phyloP scores from a whole-genome alignment of 352 stramenopile genomes.

The Globisporangium spinosum region DNA sequence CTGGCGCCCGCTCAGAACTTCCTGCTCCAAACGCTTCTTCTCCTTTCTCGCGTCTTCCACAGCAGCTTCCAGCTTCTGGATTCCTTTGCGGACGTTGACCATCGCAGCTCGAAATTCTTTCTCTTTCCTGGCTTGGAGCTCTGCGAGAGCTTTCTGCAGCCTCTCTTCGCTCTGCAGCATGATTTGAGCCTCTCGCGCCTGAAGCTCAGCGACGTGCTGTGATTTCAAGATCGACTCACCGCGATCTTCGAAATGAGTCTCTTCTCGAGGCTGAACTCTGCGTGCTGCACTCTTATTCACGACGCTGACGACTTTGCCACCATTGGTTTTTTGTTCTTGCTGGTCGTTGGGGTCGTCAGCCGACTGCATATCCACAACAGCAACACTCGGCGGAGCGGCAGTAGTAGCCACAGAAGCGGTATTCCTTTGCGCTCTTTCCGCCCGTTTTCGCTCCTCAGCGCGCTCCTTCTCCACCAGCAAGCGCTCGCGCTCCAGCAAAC shows the following conservation, averaged over 20 bases:
- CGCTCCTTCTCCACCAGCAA: slow-evolving; percentile 41
- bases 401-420: slow-evolving; percentile 6
- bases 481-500: slow-evolving; percentile 44
- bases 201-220: slow-evolving; percentile 55
- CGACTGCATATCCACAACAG: slow-evolving; percentile 53
- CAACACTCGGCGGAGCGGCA: slow-evolving; percentile 36
- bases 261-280: slow-evolving; percentile 14
- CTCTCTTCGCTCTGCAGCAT: slow-evolving; percentile 46
- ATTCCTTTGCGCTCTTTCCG: slow-evolving; percentile 17
- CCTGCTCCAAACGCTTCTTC: slow-evolving; percentile 48
- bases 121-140: slow-evolving; percentile 69
- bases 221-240: slow-evolving; percentile 35
- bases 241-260: slow-evolving; percentile 9
- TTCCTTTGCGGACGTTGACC: slow-evolving; percentile 69
- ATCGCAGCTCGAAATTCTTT: slow-evolving; percentile 61
- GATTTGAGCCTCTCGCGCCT: slow-evolving; percentile 48
- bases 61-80: slow-evolving; percentile 59
- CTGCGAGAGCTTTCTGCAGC: slow-evolving; percentile 44
- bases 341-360: slow-evolving; percentile 36
- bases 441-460: slow-evolving; percentile 23
- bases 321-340: slow-evolving; percentile 19
- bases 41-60: slow-evolving; percentile 45
- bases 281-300: slow-evolving; percentile 13
- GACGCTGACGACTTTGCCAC: slow-evolving; percentile 23
- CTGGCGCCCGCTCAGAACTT: slow-evolving; percentile 46